Evolutionary conservation across 2,329 filamentous ascomycete species (phyloP), one percentile per base, ranked within the genome.

Genomic region (Ceratocystis colombiana): DNA sequence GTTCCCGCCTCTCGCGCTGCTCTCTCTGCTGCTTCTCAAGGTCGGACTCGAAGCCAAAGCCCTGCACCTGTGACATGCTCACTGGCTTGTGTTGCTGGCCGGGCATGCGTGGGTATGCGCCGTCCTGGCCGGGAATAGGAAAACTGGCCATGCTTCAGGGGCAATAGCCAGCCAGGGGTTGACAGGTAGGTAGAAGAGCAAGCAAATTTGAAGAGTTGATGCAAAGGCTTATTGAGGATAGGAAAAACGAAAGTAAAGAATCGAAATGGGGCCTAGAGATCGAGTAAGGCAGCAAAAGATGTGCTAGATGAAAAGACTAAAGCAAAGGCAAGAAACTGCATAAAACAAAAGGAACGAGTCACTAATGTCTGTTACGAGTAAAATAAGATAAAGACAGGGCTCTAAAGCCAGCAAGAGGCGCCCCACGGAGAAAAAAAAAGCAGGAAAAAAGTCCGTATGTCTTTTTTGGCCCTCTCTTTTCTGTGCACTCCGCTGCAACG

Each of bases 61-160:
- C 61, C 30, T 59, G 46, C 17, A 67, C 53, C 22, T 64, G 61
- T 15, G 65, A 64, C 33, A 53, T 59, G 30, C 61, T 64, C 2
- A 45, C n/a, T 15, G 48, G 48, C n/a, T 30, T 59, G 55, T 59
- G 28, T 15, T 37, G 30, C 37, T 64, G 65, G n/a, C 66, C 66
- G 41, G 66, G 62, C 28, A 64, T 48, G 15, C 62, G 62, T 41
- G 66, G 66, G 45, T 67, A 67, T 17, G 66, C 66, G 41, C 66
- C 62, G 66, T 67, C 55, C 44, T 67, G 66, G 48, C 62, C 28
- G 45, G 30, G 48, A 44, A 48, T 33, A n/a, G 30, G 48, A 53
- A 48, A 59, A 45, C 61, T 61, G 48, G 64, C 55, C 50, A 57
- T 61, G 22, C 55, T 59, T 59, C 28, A 59, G 55, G 55, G 55